Evolutionary conservation across 2,329 filamentous ascomycete species (phyloP).

Genomic region (Trichoderma polysporum): DNA sequence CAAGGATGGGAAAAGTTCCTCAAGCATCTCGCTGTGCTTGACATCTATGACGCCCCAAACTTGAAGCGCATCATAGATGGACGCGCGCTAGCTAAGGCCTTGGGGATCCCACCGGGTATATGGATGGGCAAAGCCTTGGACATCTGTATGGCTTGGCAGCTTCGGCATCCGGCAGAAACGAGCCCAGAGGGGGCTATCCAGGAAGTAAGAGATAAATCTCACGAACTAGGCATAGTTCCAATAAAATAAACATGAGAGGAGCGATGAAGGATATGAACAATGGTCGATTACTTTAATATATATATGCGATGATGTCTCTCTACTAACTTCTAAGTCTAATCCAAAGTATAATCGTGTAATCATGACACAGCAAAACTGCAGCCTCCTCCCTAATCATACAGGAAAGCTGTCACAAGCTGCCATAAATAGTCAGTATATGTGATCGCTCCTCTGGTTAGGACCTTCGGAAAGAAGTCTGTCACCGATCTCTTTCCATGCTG

Average conservation of each 20-base stretch:
- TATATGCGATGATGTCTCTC: background rate
- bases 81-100: constrained; percentile 64
- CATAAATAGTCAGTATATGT: background rate
- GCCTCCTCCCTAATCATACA: background rate
- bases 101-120: constrained; percentile 70
- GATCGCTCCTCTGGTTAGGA: background rate
- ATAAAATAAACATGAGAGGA: background rate
- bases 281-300: background rate
- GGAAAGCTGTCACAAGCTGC: background rate
- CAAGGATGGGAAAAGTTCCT: constrained; percentile 55
- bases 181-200: constrained; percentile 61
- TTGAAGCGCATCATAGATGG: constrained; percentile 72
- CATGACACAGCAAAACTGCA: background rate
- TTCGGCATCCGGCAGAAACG: constrained; percentile 68
- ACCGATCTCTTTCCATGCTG: background rate
- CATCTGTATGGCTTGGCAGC: constrained; percentile 82
- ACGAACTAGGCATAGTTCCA: constrained; percentile 49
- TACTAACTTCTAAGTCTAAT: constrained; percentile 5
- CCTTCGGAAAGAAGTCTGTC: background rate
- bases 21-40: constrained; percentile 53
- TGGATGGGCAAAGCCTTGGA: constrained; percentile 84
- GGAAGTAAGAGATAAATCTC: constrained; percentile 52
- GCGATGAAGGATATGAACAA: background rate
- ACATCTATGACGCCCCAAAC: constrained; percentile 57
- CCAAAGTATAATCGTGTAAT: background rate